phyloP scores from a whole-genome alignment of 257 asterid genomes.

The Solanum gracilifrons region DNA sequence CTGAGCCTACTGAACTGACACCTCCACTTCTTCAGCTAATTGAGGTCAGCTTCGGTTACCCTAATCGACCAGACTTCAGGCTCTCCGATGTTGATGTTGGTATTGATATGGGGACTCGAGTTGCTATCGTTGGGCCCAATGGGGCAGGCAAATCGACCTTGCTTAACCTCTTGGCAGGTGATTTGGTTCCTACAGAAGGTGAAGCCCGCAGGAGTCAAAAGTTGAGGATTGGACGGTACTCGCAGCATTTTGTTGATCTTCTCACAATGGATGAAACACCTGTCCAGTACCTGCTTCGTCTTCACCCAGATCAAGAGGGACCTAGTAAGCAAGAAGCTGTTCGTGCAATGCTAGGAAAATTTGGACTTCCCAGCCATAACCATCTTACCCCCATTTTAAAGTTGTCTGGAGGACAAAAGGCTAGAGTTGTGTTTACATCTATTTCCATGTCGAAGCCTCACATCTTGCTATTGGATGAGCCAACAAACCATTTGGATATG shows the following conservation, averaged over 20 bases:
- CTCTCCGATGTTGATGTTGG: constrained; percentile 60
- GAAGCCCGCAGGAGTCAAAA: constrained; percentile 26
- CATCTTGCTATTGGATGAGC: constrained; percentile 27
- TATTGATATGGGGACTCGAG: constrained; percentile 74
- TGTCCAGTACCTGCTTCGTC: constrained; percentile 10
- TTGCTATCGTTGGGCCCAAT: constrained; percentile 60
- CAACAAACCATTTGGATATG: constrained; percentile 34
- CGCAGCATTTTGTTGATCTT: constrained; percentile 19
- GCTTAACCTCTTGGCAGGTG: constrained; percentile 63
- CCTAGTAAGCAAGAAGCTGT: constrained; percentile 20
- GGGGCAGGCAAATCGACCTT: constrained; percentile 69
- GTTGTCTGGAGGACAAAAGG: constrained; percentile 26
- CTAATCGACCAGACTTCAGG: constrained; percentile 46
- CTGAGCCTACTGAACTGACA: constrained; percentile 58
- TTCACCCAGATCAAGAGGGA: constrained; percentile 19
- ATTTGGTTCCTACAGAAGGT: constrained; percentile 23
- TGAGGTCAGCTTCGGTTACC: constrained; percentile 57
- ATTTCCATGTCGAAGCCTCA: constrained; percentile 26
- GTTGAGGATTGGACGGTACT: constrained; percentile 25
- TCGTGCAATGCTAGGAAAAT: constrained; percentile 16
- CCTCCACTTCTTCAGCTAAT: constrained; percentile 61
- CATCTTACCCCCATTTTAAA: constrained; percentile 24
- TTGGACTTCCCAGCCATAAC: constrained; percentile 22
- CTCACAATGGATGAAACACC: constrained; percentile 21
- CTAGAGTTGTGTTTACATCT: constrained; percentile 24